These are phyloP conservation scores for Trichophyton rubrum DNA, from an alignment of 2,329 filamentous ascomycete species.

Conservation along the genomic window DNA sequence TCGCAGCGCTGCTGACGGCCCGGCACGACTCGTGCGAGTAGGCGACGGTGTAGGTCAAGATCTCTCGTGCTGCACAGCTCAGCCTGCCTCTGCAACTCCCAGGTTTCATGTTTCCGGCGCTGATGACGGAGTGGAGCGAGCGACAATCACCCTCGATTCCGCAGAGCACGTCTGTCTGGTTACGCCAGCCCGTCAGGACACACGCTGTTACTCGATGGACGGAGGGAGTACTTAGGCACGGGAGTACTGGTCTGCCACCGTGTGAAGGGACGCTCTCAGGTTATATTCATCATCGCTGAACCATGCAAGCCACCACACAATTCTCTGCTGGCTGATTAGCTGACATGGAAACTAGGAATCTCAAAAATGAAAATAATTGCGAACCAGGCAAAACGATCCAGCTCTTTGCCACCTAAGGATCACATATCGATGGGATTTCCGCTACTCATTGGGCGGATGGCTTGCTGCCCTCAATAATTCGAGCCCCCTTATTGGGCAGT, in stretches of 20 bases:
- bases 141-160: neutral
- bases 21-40: neutral
- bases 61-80: neutral
- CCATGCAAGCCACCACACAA: constrained; percentile 1
- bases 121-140: neutral
- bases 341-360: neutral
- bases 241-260: too few species aligned
- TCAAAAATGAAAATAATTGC: neutral
- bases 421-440: neutral
- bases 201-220: neutral
- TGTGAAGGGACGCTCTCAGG: too few species aligned
- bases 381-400: neutral
- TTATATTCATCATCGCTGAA: neutral
- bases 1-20: too few species aligned
- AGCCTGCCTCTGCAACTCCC: neutral
- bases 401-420: neutral
- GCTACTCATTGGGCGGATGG: neutral
- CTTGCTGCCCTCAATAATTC: neutral
- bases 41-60: neutral
- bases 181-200: neutral
- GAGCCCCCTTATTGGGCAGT: neutral
- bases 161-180: neutral
- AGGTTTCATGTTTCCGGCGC: neutral
- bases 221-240: neutral
- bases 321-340: neutral